Percentiles rank a stretch among this genome's conserved stretches.
Evolutionary conservation across 2,329 filamentous ascomycete genomes (phyloP).

Genomic region (Alternaria sp.): DNA sequence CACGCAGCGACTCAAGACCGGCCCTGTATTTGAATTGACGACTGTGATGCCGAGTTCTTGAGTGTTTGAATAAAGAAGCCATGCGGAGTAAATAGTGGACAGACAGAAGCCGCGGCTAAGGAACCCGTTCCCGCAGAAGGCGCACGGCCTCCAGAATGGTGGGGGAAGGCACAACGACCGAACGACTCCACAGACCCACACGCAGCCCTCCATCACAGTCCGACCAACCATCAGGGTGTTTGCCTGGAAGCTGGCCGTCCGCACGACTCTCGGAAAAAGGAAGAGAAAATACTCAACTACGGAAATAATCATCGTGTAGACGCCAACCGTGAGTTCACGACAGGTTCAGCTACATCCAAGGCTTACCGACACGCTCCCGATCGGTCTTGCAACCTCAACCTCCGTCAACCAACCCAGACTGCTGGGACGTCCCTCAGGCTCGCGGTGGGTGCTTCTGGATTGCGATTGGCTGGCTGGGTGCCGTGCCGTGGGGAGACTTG

Average conservation of each 20-base stretch:
- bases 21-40: background rate
- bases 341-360: constrained; percentile 5
- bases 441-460: constrained; percentile 29
- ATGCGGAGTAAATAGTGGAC: constrained; percentile 2
- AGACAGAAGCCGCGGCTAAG: constrained; percentile 11
- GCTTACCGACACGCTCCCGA: constrained; percentile 25
- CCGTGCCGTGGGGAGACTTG: constrained; percentile 40
- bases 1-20: background rate
- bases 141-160: constrained; percentile 25
- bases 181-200: constrained; percentile 17
- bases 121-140: constrained; percentile 18
- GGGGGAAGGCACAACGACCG: constrained; percentile 19
- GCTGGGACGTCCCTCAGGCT: constrained; percentile 34
- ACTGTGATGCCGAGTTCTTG: background rate
- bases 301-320: background rate
- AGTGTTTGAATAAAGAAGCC: background rate
- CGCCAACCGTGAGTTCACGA: constrained; percentile 12
- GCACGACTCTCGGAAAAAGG: constrained; percentile 1
- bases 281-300: background rate
- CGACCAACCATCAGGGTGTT: constrained; percentile 24
- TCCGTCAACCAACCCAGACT: constrained; percentile 30
- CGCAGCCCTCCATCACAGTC: constrained; percentile 13
- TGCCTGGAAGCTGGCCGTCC: constrained; percentile 8
- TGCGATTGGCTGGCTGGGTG: constrained; percentile 38
- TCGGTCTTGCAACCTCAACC: constrained; percentile 34